Conservation (phyloP, 495 filamentous ascomycete genomes). For the Monascus purpureus region DNA sequence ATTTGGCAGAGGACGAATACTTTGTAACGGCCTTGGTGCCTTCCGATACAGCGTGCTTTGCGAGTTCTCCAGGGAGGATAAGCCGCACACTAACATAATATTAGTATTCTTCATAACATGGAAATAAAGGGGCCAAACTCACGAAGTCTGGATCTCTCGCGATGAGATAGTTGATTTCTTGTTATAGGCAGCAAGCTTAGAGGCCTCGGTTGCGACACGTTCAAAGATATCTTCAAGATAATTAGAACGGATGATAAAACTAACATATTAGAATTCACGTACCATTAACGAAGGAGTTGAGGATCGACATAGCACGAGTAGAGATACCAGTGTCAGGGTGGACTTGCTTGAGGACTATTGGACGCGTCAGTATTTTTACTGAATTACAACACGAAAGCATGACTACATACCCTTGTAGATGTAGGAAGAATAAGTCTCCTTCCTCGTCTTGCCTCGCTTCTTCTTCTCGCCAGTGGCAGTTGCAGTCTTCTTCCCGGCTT, state of each 20-base stretch:
- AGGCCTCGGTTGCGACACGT: slow-evolving; percentile 96
- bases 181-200: slow-evolving; percentile 99
- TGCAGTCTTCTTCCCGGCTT: slow-evolving; percentile 95
- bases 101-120: slow-evolving; percentile 3
- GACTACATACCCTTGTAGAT: slow-evolving; percentile 92
- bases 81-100: slow-evolving; percentile 54
- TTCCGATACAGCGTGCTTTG: slow-evolving; percentile 98
- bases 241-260: no score
- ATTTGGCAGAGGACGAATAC: slow-evolving; percentile 99
- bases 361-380: slow-evolving; percentile 22
- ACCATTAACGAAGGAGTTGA: slow-evolving; percentile 99
- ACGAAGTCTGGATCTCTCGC: slow-evolving; percentile 97
- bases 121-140: slow-evolving; percentile 15
- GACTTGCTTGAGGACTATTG: slow-evolving; percentile 93
- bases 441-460: slow-evolving; percentile 99
- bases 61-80: slow-evolving; percentile 94
- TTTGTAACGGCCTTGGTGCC: slow-evolving; percentile 99
- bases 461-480: slow-evolving; percentile 93
- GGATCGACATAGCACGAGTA: slow-evolving; percentile 98
- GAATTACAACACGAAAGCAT: slow-evolving; percentile 1
- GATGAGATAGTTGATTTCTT: slow-evolving; percentile 99
- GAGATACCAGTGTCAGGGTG: slow-evolving; percentile 99
- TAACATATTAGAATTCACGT: slow-evolving; percentile 21
- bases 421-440: slow-evolving; percentile 99
- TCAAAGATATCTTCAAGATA: slow-evolving; percentile 83